Evolutionary conservation across 139 green algal genomes (phyloP), one percentile per base, ranked within the genome.

Genomic region (Haematococcus lacustris): DNA sequence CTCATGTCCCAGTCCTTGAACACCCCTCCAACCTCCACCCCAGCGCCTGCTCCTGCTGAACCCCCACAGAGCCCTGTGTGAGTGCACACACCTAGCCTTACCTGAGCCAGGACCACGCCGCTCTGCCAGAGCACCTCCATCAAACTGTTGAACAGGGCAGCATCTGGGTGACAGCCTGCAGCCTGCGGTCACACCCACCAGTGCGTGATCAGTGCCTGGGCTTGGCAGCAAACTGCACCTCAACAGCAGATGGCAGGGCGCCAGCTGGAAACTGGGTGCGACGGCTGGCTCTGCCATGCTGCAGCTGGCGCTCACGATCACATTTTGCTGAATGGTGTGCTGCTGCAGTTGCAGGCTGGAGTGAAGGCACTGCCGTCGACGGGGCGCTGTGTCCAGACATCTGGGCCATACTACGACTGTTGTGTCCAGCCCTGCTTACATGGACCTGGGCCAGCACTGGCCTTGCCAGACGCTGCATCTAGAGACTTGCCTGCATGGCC

Each of bases 111-210:
- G 17, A 85, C 51, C 35, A 87, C 79, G 17, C 84, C 84, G 68
- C 78, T 85, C 63, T 76, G 66, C 84, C 84, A 89, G 71, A 83
- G 75, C 69, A 82, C 84, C 62, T 87, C 81, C 72, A 89, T 77
- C 63, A 89, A 77, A 26, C 71, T 78, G 71, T 89, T 86, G 78
- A 83, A 88, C 53, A 90, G 80, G 9, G 82, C 66, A 2, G 75
- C 73, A 69, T 90, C 85, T 2, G 85, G 85, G 65, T 85, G 78
- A 73, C 80, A 86, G 53, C 84, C 80, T 25, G 38, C 50, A 33
- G 34, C 39, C 61, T 21, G 30, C 53, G 33, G 30, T 26, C 30
- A 35, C 53, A 35, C 53, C 53, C 53, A 64, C 53, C n/a, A n/a
- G n/a, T n/a, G n/a, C n/a, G n/a, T n/a, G n/a, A n/a, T n/a, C n/a